These are phyloP conservation scores for Pyricularia sp. DNA, from an alignment of 2,329 filamentous ascomycete genomes.

Conservation along the genomic window DNA sequence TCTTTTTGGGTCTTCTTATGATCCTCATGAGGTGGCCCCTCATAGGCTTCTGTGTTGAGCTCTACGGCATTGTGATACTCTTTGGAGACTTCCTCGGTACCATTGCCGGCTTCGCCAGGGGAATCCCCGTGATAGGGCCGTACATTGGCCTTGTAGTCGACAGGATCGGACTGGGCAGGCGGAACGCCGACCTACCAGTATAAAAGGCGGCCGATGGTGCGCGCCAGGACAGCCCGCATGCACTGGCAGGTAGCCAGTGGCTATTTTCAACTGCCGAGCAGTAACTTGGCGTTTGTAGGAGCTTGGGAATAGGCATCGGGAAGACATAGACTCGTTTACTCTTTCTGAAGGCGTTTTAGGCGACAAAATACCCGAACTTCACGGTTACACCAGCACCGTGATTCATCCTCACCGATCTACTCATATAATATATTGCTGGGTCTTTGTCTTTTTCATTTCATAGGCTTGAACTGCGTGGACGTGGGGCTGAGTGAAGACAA, in stretches of 20 bases:
- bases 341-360: conserved; percentile 7
- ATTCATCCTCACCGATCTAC: background rate
- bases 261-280: background rate
- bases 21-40: conserved; percentile 89
- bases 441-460: too few species aligned
- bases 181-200: conserved; percentile 71
- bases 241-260: background rate
- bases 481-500: background rate
- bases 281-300: background rate
- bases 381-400: background rate
- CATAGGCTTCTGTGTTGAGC: conserved; percentile 79
- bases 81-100: conserved; percentile 97
- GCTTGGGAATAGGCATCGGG: background rate
- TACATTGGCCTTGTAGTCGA: conserved; percentile 72
- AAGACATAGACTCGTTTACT: background rate
- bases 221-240: background rate
- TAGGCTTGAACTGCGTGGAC: background rate
- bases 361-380: conserved; percentile 6
- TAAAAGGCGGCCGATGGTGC: conserved; percentile 21
- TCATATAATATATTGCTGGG: background rate
- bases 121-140: conserved; percentile 75
- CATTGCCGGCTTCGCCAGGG: conserved; percentile 78
- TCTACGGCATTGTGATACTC: conserved; percentile 85
- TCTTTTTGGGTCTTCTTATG: conserved; percentile 71
- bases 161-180: conserved; percentile 54